A percentile compares a stretch with the other conserved stretches of the same genome.
These are phyloP conservation scores for Penicillium egyptiacum DNA, from an alignment of 495 filamentous ascomycete genomes.

Conservation along the genomic window DNA sequence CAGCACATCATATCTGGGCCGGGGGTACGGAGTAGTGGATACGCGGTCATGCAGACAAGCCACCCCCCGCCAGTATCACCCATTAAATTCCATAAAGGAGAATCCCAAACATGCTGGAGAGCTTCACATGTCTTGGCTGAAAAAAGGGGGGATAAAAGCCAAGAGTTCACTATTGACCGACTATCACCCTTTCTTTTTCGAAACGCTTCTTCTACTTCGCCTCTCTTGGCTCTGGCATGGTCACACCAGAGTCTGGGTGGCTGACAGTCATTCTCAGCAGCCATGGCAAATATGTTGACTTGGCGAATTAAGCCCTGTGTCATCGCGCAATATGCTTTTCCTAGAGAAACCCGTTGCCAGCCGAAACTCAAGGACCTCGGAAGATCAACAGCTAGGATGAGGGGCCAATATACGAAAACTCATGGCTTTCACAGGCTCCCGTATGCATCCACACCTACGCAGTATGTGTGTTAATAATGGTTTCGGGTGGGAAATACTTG, in stretches of 20 bases:
- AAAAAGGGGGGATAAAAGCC: conserved; percentile 22
- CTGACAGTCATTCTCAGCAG: conserved; percentile 16
- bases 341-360: conserved; percentile 24
- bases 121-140: conserved; percentile 30
- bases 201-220: conserved; percentile 27
- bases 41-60: conserved; percentile 27
- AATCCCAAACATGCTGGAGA: conserved; percentile 23
- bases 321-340: conserved; percentile 29
- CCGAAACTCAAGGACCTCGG: conserved; percentile 39
- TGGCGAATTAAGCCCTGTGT: conserved; percentile 13
- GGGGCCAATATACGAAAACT: conserved; percentile 23
- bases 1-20: conserved; percentile 27
- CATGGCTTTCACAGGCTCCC: conserved; percentile 24
- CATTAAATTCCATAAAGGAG: conserved; percentile 15
- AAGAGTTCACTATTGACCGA: conserved; percentile 31
- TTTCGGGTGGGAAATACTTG: conserved; percentile 13
- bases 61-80: conserved; percentile 27
- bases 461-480: conserved; percentile 15
- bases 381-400: conserved; percentile 43
- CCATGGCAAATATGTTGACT: conserved; percentile 25
- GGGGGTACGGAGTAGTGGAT: conserved; percentile 20
- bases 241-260: conserved; percentile 20
- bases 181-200: conserved; percentile 17
- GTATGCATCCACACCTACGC: conserved; percentile 10
- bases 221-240: conserved; percentile 28